phyloP scores from a whole-genome alignment of 1,284 basidiomycete genomes.

The Ustilago hordei region DNA sequence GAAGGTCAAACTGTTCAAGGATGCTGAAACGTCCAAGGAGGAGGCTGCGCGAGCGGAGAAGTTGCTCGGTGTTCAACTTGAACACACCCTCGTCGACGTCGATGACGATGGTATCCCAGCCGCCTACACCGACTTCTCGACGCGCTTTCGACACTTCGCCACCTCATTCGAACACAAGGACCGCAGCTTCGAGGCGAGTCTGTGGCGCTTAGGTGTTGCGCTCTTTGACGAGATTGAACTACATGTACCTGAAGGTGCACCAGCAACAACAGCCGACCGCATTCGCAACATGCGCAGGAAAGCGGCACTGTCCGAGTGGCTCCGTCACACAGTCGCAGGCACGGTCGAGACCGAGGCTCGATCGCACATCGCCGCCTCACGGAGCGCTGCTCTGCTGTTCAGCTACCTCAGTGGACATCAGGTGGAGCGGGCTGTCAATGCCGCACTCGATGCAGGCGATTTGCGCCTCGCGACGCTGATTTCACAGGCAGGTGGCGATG shows the following conservation, averaged over 20 bases:
- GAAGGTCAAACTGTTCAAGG: conserved; percentile 56
- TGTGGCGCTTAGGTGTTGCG: conserved; percentile 90
- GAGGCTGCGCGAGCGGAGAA: conserved; percentile 71
- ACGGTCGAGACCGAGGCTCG: conserved; percentile 76
- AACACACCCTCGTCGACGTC: conserved; percentile 77
- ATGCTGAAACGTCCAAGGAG: conserved; percentile 28
- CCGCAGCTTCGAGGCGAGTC: conserved; percentile 74
- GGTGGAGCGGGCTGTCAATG: conserved; percentile 82
- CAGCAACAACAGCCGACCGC: conserved; percentile 76
- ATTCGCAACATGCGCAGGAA: conserved; percentile 80
- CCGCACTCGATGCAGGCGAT: conserved; percentile 81
- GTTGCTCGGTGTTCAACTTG: conserved; percentile 83
- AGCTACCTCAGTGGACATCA: conserved; percentile 88
- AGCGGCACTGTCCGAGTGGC: conserved; percentile 85
- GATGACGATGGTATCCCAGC: conserved; percentile 73
- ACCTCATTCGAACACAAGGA: conserved; percentile 81
- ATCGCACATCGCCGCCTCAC: conserved; percentile 62
- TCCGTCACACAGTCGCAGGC: conserved; percentile 80
- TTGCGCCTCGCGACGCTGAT: conserved; percentile 91
- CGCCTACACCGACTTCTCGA: conserved; percentile 72
- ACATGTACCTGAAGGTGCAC: conserved; percentile 75
- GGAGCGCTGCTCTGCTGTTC: conserved; percentile 73
- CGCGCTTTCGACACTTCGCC: conserved; percentile 84
- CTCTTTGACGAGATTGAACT: conserved; percentile 86
- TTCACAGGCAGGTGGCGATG: conserved; percentile 86